phyloP scores from a whole-genome alignment of 2,329 filamentous ascomycete genomes.

The Colletotrichum sidae region DNA sequence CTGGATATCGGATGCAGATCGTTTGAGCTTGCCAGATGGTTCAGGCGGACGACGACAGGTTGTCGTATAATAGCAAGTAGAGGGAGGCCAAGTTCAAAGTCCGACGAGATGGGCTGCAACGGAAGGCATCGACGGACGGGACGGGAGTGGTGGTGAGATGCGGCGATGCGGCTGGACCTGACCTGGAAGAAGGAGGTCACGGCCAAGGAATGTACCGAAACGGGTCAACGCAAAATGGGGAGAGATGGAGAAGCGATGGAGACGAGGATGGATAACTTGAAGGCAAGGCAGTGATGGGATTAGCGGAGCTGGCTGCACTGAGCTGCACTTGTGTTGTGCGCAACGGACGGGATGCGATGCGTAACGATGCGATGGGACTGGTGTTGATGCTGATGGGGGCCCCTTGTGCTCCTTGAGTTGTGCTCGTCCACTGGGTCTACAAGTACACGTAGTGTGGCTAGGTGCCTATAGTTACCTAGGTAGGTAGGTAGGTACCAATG shows the following conservation, averaged over 20 bases:
- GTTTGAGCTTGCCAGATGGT: no score
- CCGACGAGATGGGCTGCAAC: background rate
- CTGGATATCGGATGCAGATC: no score
- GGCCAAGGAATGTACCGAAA: constrained; percentile 36
- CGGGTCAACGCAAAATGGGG: constrained; percentile 27
- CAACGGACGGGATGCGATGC: constrained; percentile 23
- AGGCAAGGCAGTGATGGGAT: constrained; percentile 10
- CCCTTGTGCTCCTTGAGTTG: background rate
- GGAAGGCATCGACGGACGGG: constrained; percentile 24
- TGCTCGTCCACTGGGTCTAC: no score
- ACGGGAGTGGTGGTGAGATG: constrained; percentile 31
- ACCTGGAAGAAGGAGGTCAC: constrained; percentile 23
- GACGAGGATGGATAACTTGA: no score
- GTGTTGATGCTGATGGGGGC: constrained; percentile 7
- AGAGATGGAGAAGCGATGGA: constrained; percentile 2
- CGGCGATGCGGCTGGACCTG: constrained; percentile 28
- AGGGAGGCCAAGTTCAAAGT: background rate
- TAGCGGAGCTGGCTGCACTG: constrained; percentile 26
- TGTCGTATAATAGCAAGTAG: background rate
- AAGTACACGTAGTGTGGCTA: no score
- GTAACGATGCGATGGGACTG: constrained; percentile 4
- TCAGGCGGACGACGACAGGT: no score
- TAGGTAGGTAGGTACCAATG: no score
- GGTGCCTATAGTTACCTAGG: no score
- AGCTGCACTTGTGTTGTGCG: constrained; percentile 30